Evolutionary conservation across 1,284 basidiomycete genomes (phyloP).

Genomic region (Fomitopsis palustris): DNA sequence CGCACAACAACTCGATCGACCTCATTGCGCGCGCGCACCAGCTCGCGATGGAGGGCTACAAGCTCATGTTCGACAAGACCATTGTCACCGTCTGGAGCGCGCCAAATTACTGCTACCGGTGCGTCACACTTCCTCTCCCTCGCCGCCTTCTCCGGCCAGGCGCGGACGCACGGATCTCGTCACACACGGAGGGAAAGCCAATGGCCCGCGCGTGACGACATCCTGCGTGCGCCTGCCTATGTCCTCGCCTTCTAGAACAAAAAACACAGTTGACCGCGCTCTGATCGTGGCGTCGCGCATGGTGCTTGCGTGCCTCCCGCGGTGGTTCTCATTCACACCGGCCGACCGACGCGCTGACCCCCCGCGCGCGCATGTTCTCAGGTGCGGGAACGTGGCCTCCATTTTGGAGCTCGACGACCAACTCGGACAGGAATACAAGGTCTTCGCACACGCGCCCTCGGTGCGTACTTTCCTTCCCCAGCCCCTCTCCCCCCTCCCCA

Average conservation of each 20-base stretch:
- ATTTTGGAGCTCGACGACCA: conserved; percentile 92
- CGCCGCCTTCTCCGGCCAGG: not conserved
- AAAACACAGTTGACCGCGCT: not conserved
- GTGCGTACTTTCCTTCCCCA: conserved; percentile 37
- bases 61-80: conserved; percentile 94
- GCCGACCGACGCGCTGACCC: not conserved
- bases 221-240: not conserved
- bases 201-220: not conserved
- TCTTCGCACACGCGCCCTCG: conserved; percentile 77
- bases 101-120: conserved; percentile 98
- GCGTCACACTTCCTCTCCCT: conserved; percentile 23
- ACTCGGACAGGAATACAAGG: conserved; percentile 88
- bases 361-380: conserved; percentile 25
- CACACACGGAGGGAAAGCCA: not conserved
- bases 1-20: conserved; percentile 90
- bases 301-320: not conserved
- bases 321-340: conserved; percentile 1
- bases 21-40: conserved; percentile 97
- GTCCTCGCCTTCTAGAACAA: not conserved
- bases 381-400: conserved; percentile 92
- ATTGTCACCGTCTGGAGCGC: conserved; percentile 99
- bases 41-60: conserved; percentile 98
- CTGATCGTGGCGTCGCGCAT: conserved; percentile 1
- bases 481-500: conserved; percentile 6
- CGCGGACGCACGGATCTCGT: not conserved